These are phyloP conservation scores for Colletotrichum sp. DNA, from an alignment of 2,329 filamentous ascomycete species.

Conservation along the genomic window DNA sequence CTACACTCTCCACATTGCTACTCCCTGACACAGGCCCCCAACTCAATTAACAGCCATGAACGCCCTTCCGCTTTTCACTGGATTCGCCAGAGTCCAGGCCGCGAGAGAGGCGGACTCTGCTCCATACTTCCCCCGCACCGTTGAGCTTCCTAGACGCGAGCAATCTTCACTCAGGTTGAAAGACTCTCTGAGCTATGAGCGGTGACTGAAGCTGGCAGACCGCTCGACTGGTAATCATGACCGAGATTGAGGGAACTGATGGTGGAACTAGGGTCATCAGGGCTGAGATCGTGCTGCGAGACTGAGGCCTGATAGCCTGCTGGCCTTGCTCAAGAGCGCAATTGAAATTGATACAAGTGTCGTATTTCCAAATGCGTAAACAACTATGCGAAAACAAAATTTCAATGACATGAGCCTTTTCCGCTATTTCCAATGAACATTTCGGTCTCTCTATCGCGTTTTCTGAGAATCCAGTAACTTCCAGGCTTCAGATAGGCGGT, in stretches of 20 bases:
- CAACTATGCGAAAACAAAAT: too few species aligned
- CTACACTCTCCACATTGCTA: not conserved
- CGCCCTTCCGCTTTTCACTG: not conserved
- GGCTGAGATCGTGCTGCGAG: accelerated
- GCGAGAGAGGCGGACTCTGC: not conserved
- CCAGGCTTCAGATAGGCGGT: not conserved
- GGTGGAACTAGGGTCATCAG: not conserved
- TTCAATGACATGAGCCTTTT: too few species aligned
- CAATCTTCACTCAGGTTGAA: not conserved
- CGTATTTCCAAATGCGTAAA: too few species aligned
- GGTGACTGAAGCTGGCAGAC: not conserved
- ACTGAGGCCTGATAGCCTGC: accelerated
- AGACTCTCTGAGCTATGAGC: not conserved
- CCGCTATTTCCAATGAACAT: too few species aligned
- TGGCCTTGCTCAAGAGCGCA: accelerated
- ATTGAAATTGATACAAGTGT: too few species aligned
- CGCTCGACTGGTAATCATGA: not conserved
- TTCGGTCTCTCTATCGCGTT: too few species aligned
- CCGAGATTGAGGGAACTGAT: accelerated
- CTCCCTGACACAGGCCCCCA: not conserved
- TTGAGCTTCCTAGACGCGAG: not conserved
- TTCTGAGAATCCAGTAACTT: too few species aligned
- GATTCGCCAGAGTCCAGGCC: not conserved
- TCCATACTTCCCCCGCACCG: not conserved
- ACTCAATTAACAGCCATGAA: not conserved